Percentiles rank a stretch among this genome's conserved stretches.
Evolutionary conservation across 2,329 filamentous ascomycete genomes (phyloP).

Genomic region (Fusarium palustre): DNA sequence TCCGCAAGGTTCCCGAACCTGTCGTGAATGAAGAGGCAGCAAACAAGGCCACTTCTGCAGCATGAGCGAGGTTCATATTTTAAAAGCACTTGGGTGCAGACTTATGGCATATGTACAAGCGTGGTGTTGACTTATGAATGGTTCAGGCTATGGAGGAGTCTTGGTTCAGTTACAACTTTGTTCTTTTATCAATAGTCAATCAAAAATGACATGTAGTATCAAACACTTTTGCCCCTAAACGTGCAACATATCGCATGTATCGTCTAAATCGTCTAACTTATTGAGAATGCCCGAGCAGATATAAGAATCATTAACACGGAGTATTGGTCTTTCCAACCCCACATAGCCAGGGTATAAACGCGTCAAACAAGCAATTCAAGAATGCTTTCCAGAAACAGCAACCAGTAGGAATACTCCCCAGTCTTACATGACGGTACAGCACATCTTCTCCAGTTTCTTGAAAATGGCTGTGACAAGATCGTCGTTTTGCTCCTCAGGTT

Average conservation of each 20-base stretch:
- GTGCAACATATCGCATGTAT: constrained; percentile 1
- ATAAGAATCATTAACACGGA: constrained; percentile 1
- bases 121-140: neutral
- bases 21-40: constrained; percentile 18
- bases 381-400: constrained; percentile 7
- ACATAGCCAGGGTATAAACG: constrained; percentile 20
- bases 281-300: constrained; percentile 9
- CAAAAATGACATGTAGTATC: constrained; percentile 27
- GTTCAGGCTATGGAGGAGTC: neutral
- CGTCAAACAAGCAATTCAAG: constrained; percentile 14
- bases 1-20: constrained; percentile 40
- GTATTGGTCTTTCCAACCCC: constrained; percentile 10
- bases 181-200: constrained; percentile 8
- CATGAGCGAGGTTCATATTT: neutral
- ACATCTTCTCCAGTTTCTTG: constrained; percentile 74
- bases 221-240: constrained; percentile 17
- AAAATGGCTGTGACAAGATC: constrained; percentile 69
- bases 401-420: constrained; percentile 17
- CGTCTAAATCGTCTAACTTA: constrained; percentile 20
- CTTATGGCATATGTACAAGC: neutral
- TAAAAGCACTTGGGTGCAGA: neutral
- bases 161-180: neutral
- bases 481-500: constrained; percentile 60
- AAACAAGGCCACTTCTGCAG: constrained; percentile 2
- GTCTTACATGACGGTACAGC: constrained; percentile 79